These are phyloP conservation scores for Vicia sativa DNA, from an alignment of 306 rosid genomes.

Conservation along the genomic window DNA sequence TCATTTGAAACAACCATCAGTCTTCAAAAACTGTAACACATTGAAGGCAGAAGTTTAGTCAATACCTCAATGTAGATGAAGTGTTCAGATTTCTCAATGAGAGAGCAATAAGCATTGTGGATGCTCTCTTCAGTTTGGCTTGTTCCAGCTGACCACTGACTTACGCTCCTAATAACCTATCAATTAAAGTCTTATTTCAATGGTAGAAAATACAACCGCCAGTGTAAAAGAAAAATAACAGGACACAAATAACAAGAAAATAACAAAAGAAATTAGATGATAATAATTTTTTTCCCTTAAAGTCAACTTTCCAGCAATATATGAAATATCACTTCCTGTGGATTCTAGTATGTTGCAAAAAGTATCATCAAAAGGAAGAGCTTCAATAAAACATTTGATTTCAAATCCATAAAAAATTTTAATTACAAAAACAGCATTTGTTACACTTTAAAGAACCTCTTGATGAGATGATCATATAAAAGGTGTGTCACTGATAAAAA, in stretches of 20 bases:
- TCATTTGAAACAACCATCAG: conserved; percentile 15
- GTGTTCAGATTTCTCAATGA: conserved; percentile 90
- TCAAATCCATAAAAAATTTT: conserved; percentile 14
- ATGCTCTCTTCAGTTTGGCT: conserved; percentile 95
- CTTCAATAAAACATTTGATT: conserved; percentile 25
- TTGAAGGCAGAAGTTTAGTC: conserved; percentile 28
- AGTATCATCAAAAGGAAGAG: conserved; percentile 15
- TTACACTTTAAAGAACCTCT: conserved; percentile 26
- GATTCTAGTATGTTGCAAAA: conserved; percentile 18
- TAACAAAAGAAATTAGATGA: conserved; percentile 30
- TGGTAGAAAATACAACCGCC: conserved; percentile 26
- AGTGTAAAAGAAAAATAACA: conserved; percentile 19
- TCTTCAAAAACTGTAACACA: conserved; percentile 12
- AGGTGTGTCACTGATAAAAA: conserved; percentile 23
- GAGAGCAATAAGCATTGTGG: conserved; percentile 92
- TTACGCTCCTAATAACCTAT: conserved; percentile 95
- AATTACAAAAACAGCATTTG: conserved; percentile 18
- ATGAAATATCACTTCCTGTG: conserved; percentile 19
- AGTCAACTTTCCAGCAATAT: conserved; percentile 26
- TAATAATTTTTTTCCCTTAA: conserved; percentile 4
- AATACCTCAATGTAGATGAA: conserved; percentile 94
- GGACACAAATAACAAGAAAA: conserved; percentile 28
- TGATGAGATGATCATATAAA: conserved; percentile 28
- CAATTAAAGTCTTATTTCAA: conserved; percentile 33
- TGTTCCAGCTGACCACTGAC: conserved; percentile 99